A percentile compares a stretch with the other conserved stretches of the same genome.
phyloP scores from a whole-genome alignment of 352 stramenopile genomes.

The Globisporangium solare region DNA sequence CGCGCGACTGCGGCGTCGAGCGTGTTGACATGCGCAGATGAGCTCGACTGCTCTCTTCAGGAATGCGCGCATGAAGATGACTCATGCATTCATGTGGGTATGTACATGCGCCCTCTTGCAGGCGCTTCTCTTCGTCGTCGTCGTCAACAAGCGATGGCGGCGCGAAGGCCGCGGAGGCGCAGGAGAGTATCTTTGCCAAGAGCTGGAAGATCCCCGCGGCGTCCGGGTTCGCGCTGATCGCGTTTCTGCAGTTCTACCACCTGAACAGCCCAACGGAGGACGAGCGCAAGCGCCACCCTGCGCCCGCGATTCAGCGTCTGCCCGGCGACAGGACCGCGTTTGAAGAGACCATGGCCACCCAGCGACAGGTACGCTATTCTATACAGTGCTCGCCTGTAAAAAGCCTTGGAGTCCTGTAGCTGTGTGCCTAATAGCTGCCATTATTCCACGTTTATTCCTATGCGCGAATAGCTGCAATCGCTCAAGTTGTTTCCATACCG shows the following conservation, averaged over 20 bases:
- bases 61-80: too few relatives aligned
- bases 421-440: not conserved
- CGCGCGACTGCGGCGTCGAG: too few relatives aligned
- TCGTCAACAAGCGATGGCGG: conserved; percentile 3
- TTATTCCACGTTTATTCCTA: not conserved
- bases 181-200: conserved; percentile 25
- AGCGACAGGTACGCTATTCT: conserved; percentile 38
- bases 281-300: conserved; percentile 56
- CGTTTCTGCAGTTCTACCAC: conserved; percentile 64
- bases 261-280: conserved; percentile 60
- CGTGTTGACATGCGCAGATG: too few relatives aligned
- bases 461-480: conserved; percentile 39
- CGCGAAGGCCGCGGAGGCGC: conserved; percentile 7
- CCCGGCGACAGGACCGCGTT: conserved; percentile 48
- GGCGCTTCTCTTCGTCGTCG: conserved; percentile 11
- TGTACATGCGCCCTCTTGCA: not conserved
- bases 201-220: conserved; percentile 70
- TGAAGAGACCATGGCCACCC: conserved; percentile 65
- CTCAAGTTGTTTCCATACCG: conserved; percentile 80
- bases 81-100: too few relatives aligned
- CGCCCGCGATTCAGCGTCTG: conserved; percentile 38
- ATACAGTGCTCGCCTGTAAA: too few relatives aligned
- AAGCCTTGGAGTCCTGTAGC: not conserved
- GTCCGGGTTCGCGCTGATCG: conserved; percentile 64
- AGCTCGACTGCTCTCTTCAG: too few relatives aligned